phyloP scores from a whole-genome alignment of 352 stramenopile genomes.

The Phytophthora cajani region DNA sequence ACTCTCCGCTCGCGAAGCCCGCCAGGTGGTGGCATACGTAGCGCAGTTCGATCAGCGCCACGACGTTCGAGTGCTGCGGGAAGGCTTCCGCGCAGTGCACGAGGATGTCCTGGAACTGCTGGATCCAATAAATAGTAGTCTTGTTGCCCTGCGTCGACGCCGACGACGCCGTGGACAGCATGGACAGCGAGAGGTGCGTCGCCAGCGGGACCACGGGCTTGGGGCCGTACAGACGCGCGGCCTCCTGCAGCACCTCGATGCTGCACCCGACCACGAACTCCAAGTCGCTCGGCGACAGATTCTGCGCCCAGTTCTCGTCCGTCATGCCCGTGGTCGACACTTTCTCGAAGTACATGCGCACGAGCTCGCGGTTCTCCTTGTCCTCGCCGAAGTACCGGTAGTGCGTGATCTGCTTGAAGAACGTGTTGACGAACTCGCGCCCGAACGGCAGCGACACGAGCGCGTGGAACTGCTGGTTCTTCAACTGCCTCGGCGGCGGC shows the following conservation, averaged over 20 bases:
- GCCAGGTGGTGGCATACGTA: conserved; percentile 86
- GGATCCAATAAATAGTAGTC: conserved; percentile 79
- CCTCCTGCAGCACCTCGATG: conserved; percentile 81
- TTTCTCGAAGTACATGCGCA: conserved; percentile 85
- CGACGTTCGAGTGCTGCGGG: conserved; percentile 64
- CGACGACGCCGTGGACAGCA: conserved; percentile 43
- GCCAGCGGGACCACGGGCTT: conserved; percentile 41
- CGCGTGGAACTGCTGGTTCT: conserved; percentile 74
- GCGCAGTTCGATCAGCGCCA: conserved; percentile 79
- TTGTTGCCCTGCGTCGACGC: conserved; percentile 53
- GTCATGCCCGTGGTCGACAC: conserved; percentile 73
- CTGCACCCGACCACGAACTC: conserved; percentile 65
- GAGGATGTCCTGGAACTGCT: conserved; percentile 81
- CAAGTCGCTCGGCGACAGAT: conserved; percentile 48
- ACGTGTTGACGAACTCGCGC: conserved; percentile 64
- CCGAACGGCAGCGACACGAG: conserved; percentile 78
- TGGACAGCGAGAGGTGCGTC: conserved; percentile 48
- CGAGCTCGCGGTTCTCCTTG: conserved; percentile 73
- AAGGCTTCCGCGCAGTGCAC: conserved; percentile 74
- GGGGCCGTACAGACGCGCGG: conserved; percentile 72
- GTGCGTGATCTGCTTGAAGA: conserved; percentile 76
- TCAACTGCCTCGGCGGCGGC: conserved; percentile 65
- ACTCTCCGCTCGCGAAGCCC: conserved; percentile 59
- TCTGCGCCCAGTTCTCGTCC: conserved; percentile 64
- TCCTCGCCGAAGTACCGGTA: conserved; percentile 77